Evolutionary conservation across 805 yeast genomes (phyloP).

Genomic region (Barnettozyma sp.): DNA sequence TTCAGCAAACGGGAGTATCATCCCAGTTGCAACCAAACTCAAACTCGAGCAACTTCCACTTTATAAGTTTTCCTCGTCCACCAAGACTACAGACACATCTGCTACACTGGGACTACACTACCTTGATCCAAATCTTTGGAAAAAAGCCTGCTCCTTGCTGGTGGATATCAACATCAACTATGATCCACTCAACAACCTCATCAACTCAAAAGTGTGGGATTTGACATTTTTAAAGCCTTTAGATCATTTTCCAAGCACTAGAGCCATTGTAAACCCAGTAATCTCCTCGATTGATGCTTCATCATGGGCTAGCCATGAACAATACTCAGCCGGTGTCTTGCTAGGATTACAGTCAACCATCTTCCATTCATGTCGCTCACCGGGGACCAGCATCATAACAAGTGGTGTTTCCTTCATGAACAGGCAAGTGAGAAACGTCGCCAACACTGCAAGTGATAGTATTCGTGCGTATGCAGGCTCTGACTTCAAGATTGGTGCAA

Average conservation of each 20-base stretch:
- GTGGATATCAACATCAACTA: conserved; percentile 41
- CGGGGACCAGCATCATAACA: conserved; percentile 26
- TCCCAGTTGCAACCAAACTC: conserved; percentile 41
- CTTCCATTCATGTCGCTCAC: conserved; percentile 9
- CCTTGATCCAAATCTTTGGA: conserved; percentile 42
- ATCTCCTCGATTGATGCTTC: conserved; percentile 40
- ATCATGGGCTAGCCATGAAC: conserved; percentile 46
- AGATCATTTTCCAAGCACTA: conserved; percentile 37
- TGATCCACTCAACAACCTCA: conserved; percentile 40
- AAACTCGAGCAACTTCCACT: conserved; percentile 31
- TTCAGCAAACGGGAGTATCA: conserved; percentile 9
- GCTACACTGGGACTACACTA: conserved; percentile 30
- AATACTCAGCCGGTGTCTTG: conserved; percentile 36
- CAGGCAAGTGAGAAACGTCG: conserved; percentile 48
- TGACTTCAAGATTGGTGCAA: conserved; percentile 46
- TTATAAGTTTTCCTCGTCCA: conserved; percentile 28
- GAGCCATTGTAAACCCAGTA: conserved; percentile 41
- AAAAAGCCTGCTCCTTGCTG: conserved; percentile 49
- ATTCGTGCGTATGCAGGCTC: conserved; percentile 50
- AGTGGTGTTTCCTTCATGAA: conserved; percentile 56
- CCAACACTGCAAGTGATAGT: conserved; percentile 47
- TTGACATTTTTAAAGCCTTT: conserved; percentile 40
- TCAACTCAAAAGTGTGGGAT: conserved; percentile 43
- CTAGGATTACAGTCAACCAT: conserved; percentile 44
- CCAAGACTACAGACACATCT: conserved; percentile 30